A percentile compares a stretch with the other conserved stretches of the same genome.
Conservation (phyloP, 768 basidiomycete genomes). For the Inosperma sp. region DNA sequence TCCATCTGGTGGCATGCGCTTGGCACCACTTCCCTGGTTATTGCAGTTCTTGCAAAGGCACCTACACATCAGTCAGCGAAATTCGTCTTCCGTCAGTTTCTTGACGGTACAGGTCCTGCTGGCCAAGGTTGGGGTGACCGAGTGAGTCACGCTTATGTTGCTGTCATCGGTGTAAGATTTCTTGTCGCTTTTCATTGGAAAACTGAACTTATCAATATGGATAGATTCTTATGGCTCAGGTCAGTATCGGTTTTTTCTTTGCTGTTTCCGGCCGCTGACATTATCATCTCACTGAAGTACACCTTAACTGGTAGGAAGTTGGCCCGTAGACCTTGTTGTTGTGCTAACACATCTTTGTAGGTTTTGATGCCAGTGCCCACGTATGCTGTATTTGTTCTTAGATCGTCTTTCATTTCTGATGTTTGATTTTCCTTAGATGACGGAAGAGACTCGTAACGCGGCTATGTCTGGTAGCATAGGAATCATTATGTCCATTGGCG, state of each 20-base stretch:
- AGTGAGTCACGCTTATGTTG: conserved; percentile 67
- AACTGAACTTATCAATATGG: not conserved
- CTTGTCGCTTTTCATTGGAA: not conserved
- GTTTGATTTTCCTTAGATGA: conserved; percentile 44
- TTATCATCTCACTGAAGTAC: conserved; percentile 34
- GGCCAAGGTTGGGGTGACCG: conserved; percentile 60
- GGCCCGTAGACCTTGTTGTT: not conserved
- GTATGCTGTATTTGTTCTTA: conserved; percentile 34
- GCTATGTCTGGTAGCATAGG: conserved; percentile 64
- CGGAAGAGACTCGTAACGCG: conserved; percentile 71
- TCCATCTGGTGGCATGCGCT: conserved; percentile 73
- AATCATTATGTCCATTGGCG: conserved; percentile 67
- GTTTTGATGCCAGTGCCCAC: conserved; percentile 72
- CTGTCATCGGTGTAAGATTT: conserved; percentile 49
- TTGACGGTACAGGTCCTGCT: conserved; percentile 58
- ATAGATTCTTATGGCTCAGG: conserved; percentile 65
- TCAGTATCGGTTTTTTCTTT: conserved; percentile 15
- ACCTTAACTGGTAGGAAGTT: conserved; percentile 60
- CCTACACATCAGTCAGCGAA: conserved; percentile 62
- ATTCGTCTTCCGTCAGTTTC: conserved; percentile 68
- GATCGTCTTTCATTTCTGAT: too few relatives aligned
- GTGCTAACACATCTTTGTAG: conserved; percentile 26
- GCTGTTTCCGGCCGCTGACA: not conserved
- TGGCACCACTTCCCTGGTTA: conserved; percentile 61
- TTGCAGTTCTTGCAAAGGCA: conserved; percentile 67